phyloP scores from a whole-genome alignment of 805 yeast species.

The Allodekkera sacchari region DNA sequence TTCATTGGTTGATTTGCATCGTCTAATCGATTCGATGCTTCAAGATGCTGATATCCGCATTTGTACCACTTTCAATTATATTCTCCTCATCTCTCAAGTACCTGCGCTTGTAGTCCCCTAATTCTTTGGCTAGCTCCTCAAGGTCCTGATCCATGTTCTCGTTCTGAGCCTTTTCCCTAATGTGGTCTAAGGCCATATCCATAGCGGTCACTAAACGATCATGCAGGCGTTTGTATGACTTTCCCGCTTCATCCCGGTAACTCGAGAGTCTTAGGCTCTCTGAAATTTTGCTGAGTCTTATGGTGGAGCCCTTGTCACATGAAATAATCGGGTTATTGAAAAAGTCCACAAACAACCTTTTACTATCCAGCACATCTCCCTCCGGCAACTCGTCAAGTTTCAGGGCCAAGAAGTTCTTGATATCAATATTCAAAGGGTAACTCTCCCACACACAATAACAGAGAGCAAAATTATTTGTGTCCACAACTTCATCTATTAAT shows the following conservation, averaged over 20 bases:
- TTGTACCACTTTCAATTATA: too few relatives aligned
- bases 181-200: too few relatives aligned
- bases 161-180: too few relatives aligned
- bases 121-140: too few relatives aligned
- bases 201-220: too few relatives aligned
- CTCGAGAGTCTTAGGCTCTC: conserved; percentile 7
- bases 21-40: too few relatives aligned
- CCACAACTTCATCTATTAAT: conserved; percentile 8
- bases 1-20: too few relatives aligned
- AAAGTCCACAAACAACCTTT: conserved; percentile 8
- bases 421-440: conserved; percentile 10
- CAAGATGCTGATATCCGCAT: too few relatives aligned
- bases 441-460: conserved; percentile 21
- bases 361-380: background rate
- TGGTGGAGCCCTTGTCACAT: conserved; percentile 3
- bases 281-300: conserved; percentile 9
- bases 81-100: too few relatives aligned
- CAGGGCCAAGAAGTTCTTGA: conserved; percentile 6
- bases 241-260: conserved; percentile 1
- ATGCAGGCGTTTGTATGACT: too few relatives aligned
- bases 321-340: conserved; percentile 9
- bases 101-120: too few relatives aligned
- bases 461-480: conserved; percentile 7
- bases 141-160: too few relatives aligned
- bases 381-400: conserved; percentile 2